Conservation (phyloP, 1,284 basidiomycete genomes). For the Rhodotorula sp. region DNA sequence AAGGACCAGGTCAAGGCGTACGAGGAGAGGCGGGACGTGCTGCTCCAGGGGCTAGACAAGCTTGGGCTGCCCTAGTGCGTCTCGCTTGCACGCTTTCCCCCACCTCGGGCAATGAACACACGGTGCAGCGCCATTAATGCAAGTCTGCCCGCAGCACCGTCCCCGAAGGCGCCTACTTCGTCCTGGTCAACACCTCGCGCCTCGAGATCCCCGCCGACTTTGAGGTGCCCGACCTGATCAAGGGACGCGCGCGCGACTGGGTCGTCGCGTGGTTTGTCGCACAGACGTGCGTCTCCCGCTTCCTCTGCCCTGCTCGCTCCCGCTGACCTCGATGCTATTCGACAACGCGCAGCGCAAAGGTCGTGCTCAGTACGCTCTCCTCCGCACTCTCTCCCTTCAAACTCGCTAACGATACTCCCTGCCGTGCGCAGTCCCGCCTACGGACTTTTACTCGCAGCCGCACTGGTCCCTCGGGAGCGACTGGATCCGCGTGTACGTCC, state of each 20-base stretch:
- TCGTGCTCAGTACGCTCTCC: constrained; percentile 68
- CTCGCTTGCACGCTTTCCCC: too few relatives aligned
- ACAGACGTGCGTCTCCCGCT: constrained; percentile 38
- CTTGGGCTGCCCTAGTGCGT: constrained; percentile 74
- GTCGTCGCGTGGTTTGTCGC: constrained; percentile 58
- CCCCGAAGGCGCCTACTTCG: constrained; percentile 87
- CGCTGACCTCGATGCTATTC: constrained; percentile 14
- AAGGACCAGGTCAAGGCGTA: constrained; percentile 77
- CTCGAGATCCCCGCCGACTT: constrained; percentile 82
- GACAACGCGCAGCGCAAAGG: constrained; percentile 64
- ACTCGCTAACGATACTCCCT: neutral
- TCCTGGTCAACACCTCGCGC: constrained; percentile 62
- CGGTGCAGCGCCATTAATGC: too few relatives aligned
- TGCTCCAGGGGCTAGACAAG: constrained; percentile 76
- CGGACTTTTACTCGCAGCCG: constrained; percentile 91
- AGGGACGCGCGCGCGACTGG: constrained; percentile 85
- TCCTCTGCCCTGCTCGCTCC: neutral
- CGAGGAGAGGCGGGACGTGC: constrained; percentile 70
- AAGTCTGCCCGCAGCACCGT: constrained; percentile 57
- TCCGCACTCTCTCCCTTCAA: neutral
- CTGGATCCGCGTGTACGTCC: constrained; percentile 68
- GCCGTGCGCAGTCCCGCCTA: constrained; percentile 65
- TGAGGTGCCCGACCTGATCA: constrained; percentile 72
- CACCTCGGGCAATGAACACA: neutral
- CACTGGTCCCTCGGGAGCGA: constrained; percentile 81